These are phyloP conservation scores for Aureobasidium uvarum DNA, from an alignment of 2,329 filamentous ascomycete genomes.

Conservation along the genomic window DNA sequence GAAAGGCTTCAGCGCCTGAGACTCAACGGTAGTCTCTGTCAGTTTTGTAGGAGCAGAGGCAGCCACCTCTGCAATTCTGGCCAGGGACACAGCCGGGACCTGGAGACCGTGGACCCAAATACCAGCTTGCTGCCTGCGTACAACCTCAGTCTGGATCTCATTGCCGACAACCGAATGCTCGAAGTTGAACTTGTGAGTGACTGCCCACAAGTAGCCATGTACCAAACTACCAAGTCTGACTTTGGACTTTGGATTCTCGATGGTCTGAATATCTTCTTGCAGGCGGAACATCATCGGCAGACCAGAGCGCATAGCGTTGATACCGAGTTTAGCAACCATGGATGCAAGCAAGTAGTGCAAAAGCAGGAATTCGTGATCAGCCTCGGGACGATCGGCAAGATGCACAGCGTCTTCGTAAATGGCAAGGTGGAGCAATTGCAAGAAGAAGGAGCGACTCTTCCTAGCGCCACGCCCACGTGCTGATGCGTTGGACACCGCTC, in stretches of 20 bases:
- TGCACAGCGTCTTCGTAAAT: slow-evolving; percentile 87
- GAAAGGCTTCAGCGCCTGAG: slow-evolving; percentile 68
- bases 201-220: slow-evolving; percentile 82
- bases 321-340: slow-evolving; percentile 72
- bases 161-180: slow-evolving; percentile 67
- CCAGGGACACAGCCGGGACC: slow-evolving; percentile 65
- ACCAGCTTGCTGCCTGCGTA: slow-evolving; percentile 66
- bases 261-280: slow-evolving; percentile 74
- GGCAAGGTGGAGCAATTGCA: slow-evolving; percentile 78
- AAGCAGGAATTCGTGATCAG: slow-evolving; percentile 71
- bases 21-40: slow-evolving; percentile 56
- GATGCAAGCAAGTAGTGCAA: slow-evolving; percentile 74
- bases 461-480: slow-evolving; percentile 57
- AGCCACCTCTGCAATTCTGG: slow-evolving; percentile 51
- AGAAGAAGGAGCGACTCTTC: slow-evolving; percentile 64
- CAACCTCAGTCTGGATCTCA: slow-evolving; percentile 73
- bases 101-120: slow-evolving; percentile 77
- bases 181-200: slow-evolving; percentile 75
- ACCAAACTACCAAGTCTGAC: slow-evolving; percentile 79
- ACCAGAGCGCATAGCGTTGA: slow-evolving; percentile 76
- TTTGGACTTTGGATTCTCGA: slow-evolving; percentile 66
- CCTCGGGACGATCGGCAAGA: slow-evolving; percentile 56
- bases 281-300: slow-evolving; percentile 86
- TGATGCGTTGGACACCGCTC: slow-evolving; percentile 68
- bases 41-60: slow-evolving; percentile 47